These are phyloP conservation scores for Xylariaceae sp. DNA, from an alignment of 2,329 filamentous ascomycete species.

Conservation along the genomic window DNA sequence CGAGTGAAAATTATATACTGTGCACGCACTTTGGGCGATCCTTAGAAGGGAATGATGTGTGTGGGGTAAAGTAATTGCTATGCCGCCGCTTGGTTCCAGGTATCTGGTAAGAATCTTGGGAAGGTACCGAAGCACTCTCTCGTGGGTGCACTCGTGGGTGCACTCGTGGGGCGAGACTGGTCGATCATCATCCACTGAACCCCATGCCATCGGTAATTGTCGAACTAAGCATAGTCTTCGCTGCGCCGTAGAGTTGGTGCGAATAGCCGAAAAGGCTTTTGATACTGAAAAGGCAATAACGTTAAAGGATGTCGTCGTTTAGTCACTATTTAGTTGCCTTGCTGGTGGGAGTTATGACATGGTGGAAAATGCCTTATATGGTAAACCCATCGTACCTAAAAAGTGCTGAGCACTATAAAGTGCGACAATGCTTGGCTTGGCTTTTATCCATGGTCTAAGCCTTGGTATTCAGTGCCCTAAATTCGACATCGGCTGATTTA, in stretches of 20 bases:
- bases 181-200: conserved; percentile 16
- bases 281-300: too few species aligned
- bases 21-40: conserved; percentile 17
- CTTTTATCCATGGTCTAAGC: too few species aligned
- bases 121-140: background rate
- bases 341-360: too few species aligned
- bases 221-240: conserved; percentile 1
- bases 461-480: too few species aligned
- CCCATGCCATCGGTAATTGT: conserved; percentile 9
- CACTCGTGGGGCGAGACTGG: conserved; percentile 21
- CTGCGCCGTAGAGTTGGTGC: background rate
- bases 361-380: too few species aligned
- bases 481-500: too few species aligned
- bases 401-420: too few species aligned
- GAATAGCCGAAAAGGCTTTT: too few species aligned
- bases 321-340: too few species aligned
- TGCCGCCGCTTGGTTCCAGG: conserved; percentile 18
- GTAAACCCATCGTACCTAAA: too few species aligned
- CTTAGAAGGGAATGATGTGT: conserved; percentile 13
- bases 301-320: too few species aligned
- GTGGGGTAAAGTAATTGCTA: conserved; percentile 9
- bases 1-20: conserved; percentile 14
- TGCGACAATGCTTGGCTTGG: too few species aligned
- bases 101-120: conserved; percentile 21
- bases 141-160: background rate